A percentile compares a stretch with the other conserved stretches of the same genome.
Conservation (phyloP, 768 basidiomycete genomes). For the Boletus patriciae region DNA sequence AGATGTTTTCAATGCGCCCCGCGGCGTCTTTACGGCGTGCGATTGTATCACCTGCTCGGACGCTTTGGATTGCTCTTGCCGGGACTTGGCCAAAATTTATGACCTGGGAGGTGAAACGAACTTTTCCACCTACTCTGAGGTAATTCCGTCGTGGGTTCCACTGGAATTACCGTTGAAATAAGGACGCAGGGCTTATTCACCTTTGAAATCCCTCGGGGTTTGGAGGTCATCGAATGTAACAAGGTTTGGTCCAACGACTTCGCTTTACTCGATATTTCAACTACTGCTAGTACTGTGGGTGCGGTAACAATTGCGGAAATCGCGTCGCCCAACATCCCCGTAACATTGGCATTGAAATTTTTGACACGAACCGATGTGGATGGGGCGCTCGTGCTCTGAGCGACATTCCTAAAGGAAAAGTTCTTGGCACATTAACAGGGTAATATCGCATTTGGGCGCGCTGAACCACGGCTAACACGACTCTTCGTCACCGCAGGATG, state of each 20-base stretch:
- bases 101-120: constrained; percentile 27
- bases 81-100: constrained; percentile 42
- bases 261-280: neutral
- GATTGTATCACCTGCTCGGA: constrained; percentile 41
- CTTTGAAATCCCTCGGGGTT: constrained; percentile 42
- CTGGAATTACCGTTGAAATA: neutral
- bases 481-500: constrained; percentile 32
- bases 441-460: constrained; percentile 29
- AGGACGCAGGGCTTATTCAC: constrained; percentile 48
- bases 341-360: constrained; percentile 59
- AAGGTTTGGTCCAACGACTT: constrained; percentile 38
- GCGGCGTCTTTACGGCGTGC: constrained; percentile 44
- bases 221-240: constrained; percentile 68
- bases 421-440: constrained; percentile 72
- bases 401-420: constrained; percentile 50
- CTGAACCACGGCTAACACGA: constrained; percentile 3
- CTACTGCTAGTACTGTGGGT: constrained; percentile 44
- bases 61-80: constrained; percentile 47
- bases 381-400: constrained; percentile 62
- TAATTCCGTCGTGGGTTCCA: constrained; percentile 15
- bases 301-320: constrained; percentile 49
- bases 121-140: constrained; percentile 45
- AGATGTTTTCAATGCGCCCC: constrained; percentile 24
- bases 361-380: constrained; percentile 57
- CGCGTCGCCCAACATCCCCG: constrained; percentile 63